Evolutionary conservation across 345 rosid species (phyloP).

Genomic region (Gossypium longicalyx): DNA sequence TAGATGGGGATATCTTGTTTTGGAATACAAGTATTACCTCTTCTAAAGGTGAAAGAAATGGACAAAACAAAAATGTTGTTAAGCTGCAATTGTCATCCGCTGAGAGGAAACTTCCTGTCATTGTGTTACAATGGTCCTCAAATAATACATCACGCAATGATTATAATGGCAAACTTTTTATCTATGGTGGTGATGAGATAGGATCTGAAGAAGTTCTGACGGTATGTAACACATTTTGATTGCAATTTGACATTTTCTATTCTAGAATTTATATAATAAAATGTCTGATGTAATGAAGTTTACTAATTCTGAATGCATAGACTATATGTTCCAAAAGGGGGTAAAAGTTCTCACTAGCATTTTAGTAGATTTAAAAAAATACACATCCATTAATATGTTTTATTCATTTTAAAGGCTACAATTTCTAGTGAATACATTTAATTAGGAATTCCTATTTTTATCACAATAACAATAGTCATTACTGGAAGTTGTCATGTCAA

Average conservation of each 20-base stretch:
- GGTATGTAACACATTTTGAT: slow-evolving; percentile 29
- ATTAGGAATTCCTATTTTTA: neutral
- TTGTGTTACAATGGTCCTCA: slow-evolving; percentile 60
- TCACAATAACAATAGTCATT: neutral
- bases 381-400: neutral
- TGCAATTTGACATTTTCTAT: slow-evolving; percentile 1
- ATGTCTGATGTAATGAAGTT: slow-evolving; percentile 4
- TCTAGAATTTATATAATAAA: neutral
- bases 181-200: slow-evolving; percentile 72
- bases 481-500: neutral
- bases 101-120: slow-evolving; percentile 63
- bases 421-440: neutral
- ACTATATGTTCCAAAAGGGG: slow-evolving; percentile 5
- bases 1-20: slow-evolving; percentile 69
- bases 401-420: neutral
- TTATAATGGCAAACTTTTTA: slow-evolving; percentile 47
- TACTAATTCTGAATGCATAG: neutral
- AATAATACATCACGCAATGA: slow-evolving; percentile 33
- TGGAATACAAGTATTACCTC: slow-evolving; percentile 45
- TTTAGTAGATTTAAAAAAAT: neutral
- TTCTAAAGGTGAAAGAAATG: slow-evolving; percentile 29
- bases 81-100: slow-evolving; percentile 55
- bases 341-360: neutral
- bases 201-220: slow-evolving; percentile 71
- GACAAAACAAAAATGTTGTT: slow-evolving; percentile 40